Base-by-base conservation (phyloP, 1,284 basidiomycete genomes). In the Austropuccinia psidii region DNA sequence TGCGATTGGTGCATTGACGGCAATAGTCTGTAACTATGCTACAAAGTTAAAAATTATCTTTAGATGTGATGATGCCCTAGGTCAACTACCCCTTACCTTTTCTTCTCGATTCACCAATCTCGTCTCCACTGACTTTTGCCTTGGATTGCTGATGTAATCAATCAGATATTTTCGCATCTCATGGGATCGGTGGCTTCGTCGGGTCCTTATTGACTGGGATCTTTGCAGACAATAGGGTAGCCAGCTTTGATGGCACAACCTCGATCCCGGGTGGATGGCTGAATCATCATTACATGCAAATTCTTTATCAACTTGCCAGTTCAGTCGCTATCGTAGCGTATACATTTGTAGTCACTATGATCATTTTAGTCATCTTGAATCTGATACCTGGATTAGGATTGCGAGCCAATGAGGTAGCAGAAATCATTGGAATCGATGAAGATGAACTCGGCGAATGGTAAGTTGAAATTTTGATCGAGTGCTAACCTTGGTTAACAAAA, bases 391-490 rank as follows among this genome's bases (percentile, higher is more conserved):
- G 87, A 76, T 84, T 91, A 75, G 85, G 89, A 69, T 86, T 98
- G 58, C 88, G 93, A 74, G 85, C 86, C 21, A 82, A 83, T 37
- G 93, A 95, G 77, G 90, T 93, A 76, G 86, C 87, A 37, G 94
- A 98, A 84, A 89, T 93, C 75, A 83, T 97, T 74, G 95, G 95
- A 76, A 88, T 96, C 76, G 95, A 98, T 81, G 91, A 96, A 79
- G 86, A 88, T 15, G 90, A 94, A 83, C 89, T 96, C 84, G 94
- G 94, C 78, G 94, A 97, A 83, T 92, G 60, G 70, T 73, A 37
- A 55, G 60, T 29, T 27, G n/a, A 57, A 17, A 21, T 24, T 17
- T 41, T n/a, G n/a, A n/a, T n/a, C n/a, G n/a, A n/a, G n/a, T n/a
- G n/a, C n/a, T n/a, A n/a, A n/a, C n/a, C n/a, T n/a, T n/a, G n/a